Percentiles rank a stretch among this genome's conserved stretches.
Evolutionary conservation across 1,284 basidiomycete species (phyloP).

Genomic region (Melampsora larici-populina): DNA sequence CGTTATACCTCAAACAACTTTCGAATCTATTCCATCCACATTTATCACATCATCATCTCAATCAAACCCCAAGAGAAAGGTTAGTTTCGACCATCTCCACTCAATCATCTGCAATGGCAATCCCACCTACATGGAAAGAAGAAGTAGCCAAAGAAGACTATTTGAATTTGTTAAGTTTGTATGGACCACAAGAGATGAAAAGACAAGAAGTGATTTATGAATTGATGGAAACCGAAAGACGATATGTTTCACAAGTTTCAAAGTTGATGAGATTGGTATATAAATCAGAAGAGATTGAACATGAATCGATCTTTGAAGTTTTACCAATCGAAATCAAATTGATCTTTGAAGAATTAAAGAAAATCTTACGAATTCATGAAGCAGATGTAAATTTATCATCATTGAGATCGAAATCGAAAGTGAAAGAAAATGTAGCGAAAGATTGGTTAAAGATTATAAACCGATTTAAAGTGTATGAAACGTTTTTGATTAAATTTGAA

Average conservation of each 20-base stretch:
- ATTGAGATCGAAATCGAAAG: no score
- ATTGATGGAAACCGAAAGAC: conserved; percentile 66
- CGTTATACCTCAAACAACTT: not conserved
- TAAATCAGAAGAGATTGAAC: conserved; percentile 65
- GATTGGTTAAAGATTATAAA: conserved; percentile 63
- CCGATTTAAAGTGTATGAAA: conserved; percentile 73
- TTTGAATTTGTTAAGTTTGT: conserved; percentile 14
- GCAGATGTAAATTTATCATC: no score
- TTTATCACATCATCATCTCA: not conserved
- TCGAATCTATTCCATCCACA: not conserved
- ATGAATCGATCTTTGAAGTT: conserved; percentile 73
- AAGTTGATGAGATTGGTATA: conserved; percentile 68
- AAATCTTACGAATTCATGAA: conserved; percentile 60
- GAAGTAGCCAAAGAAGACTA: not conserved
- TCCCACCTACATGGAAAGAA: not conserved
- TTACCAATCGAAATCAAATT: conserved; percentile 64
- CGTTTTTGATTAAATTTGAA: conserved; percentile 72
- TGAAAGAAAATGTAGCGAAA: conserved; percentile 58
- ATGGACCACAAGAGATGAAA: conserved; percentile 60
- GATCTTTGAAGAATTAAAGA: conserved; percentile 77
- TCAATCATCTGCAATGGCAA: not conserved
- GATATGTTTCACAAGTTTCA: conserved; percentile 66
- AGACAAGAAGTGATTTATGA: conserved; percentile 69
- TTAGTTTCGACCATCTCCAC: not conserved
- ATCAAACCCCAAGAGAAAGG: not conserved